Evolutionary conservation across 176 grass and related monocot species (phyloP), one percentile per base, ranked within the genome.

Genomic region (Eleusine coracana): DNA sequence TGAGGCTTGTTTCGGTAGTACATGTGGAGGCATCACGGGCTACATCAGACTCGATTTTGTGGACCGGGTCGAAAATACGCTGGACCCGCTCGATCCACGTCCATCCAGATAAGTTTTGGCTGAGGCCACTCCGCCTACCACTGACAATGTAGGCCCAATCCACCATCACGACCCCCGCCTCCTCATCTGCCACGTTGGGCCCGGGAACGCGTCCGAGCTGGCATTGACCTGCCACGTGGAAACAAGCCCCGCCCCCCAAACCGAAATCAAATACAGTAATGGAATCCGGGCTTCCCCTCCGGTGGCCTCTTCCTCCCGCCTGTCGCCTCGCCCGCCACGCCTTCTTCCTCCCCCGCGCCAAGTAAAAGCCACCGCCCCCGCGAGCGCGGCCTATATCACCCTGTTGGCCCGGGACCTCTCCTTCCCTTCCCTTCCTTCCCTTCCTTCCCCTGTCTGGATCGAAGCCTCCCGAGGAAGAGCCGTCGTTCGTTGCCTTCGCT

Each of bases 331-430:
- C 41, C 64, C 59, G 14, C 74, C 28, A 81, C 74, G 81, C 74
- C 77, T 80, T 54, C 70, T 76, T 83, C 68, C 84, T 71, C 82
- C 46, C 68, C 42, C 68, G 29, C 70, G 60, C 71, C 27, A 90
- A 80, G 84, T 71, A 87, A 90, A 49, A 60, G 37, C 55, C 86
- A 66, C 48, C 61, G 41, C 16, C 71, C 71, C 3, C 14, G 78
- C 48, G 28, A 17, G 2, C 36, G 12, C 3, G n/a, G 14, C 77
- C 76, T 89, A 73, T 78, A 73, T 80, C 58, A 54, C 3, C 21
- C 36, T 10, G 52, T 23, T 21, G 23, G 17, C 55, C 23, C 25
- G 45, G 20, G 66, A 48, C 45, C 75, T 54, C 56, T 18, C 55
- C 10, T 28, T 18, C 1, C 58, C 13, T 2, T 16, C 21, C 21